These are phyloP conservation scores for Fraxinus velutina DNA, from an alignment of 305 asterid species.

Conservation along the genomic window DNA sequence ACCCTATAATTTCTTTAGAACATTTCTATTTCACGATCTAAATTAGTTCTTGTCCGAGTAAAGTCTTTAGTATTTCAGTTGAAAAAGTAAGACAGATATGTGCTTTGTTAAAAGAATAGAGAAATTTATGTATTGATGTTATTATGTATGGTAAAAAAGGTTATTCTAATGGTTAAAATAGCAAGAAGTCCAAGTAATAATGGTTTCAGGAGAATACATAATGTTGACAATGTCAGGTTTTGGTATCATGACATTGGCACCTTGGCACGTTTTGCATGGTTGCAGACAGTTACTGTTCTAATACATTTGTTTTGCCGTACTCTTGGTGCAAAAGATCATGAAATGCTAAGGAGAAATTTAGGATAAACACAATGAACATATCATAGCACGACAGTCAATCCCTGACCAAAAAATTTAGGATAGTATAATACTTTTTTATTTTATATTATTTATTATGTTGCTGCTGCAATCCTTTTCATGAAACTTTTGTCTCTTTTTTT, in stretches of 20 bases:
- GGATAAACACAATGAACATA: not conserved
- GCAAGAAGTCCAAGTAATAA: not conserved
- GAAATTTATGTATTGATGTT: not conserved
- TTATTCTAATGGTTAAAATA: not conserved
- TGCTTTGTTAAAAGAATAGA: not conserved
- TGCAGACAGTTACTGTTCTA: not conserved
- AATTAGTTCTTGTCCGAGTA: not conserved
- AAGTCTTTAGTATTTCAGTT: not conserved
- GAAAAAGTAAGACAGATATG: not conserved
- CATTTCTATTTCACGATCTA: not conserved
- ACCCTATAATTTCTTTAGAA: not conserved
- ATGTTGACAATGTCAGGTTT: not conserved
- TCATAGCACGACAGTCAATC: not conserved
- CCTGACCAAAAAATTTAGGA: not conserved
- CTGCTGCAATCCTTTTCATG: constrained; percentile 4
- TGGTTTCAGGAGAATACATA: not conserved
- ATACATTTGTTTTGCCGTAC: not conserved
- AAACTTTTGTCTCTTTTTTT: constrained; percentile 16
- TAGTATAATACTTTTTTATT: not conserved
- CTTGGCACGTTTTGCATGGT: not conserved
- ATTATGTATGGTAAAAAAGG: not conserved
- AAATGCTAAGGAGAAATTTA: not conserved
- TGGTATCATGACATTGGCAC: not conserved
- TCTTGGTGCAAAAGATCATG: not conserved
- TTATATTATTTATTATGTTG: constrained; percentile 4